phyloP scores from a whole-genome alignment of 495 filamentous ascomycete genomes.

The Paragyromitra xinjiangensis region DNA sequence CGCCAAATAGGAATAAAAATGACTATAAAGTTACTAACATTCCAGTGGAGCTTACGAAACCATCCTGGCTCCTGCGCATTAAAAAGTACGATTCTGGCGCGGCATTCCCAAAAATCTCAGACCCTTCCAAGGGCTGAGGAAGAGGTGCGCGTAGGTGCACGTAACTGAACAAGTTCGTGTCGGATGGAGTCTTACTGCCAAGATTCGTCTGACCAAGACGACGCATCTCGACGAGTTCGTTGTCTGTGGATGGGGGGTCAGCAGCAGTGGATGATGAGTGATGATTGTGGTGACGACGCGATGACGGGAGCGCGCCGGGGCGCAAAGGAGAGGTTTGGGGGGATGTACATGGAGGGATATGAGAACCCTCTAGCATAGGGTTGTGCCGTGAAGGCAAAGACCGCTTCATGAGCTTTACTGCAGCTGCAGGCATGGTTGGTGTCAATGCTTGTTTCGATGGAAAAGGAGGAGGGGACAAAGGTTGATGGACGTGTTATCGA shows the following conservation, averaged over 20 bases:
- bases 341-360: conserved; percentile 70
- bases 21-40: conserved; percentile 66
- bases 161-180: conserved; percentile 85
- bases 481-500: conserved; percentile 21
- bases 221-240: conserved; percentile 82
- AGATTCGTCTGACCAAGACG: conserved; percentile 92
- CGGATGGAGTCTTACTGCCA: conserved; percentile 72
- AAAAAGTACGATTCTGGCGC: conserved; percentile 90
- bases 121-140: conserved; percentile 82
- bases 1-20: conserved; percentile 6
- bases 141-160: conserved; percentile 91
- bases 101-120: conserved; percentile 86
- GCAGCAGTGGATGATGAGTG: conserved; percentile 58
- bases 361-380: conserved; percentile 74
- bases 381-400: conserved; percentile 60
- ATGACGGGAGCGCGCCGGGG: conserved; percentile 51
- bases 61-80: conserved; percentile 95
- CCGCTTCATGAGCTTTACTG: conserved; percentile 55
- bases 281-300: conserved; percentile 52
- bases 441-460: neutral
- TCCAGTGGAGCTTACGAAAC: conserved; percentile 92
- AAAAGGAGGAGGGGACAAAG: conserved; percentile 1
- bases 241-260: conserved; percentile 67
- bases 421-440: conserved; percentile 42
- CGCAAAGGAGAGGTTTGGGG: conserved; percentile 50